These are phyloP conservation scores for Penicillium coprophilum DNA, from an alignment of 495 filamentous ascomycete species.

Conservation along the genomic window DNA sequence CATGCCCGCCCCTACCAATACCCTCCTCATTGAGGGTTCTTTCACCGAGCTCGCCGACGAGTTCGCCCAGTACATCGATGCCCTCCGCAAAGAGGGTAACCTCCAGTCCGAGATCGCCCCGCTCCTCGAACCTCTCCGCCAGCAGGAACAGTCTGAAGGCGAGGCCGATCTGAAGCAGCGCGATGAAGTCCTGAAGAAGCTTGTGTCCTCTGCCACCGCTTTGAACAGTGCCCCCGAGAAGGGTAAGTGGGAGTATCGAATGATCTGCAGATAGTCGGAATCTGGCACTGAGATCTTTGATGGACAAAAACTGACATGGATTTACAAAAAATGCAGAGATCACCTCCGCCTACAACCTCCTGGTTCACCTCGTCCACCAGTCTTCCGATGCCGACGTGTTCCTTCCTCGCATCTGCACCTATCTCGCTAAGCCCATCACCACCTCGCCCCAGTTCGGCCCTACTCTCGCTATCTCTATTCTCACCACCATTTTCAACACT, in stretches of 20 bases:
- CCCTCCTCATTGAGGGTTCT: conserved; percentile 84
- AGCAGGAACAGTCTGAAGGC: conserved; percentile 48
- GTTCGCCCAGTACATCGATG: conserved; percentile 80
- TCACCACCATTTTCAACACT: conserved; percentile 97
- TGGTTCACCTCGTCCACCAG: conserved; percentile 87
- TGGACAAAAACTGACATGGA: conserved; percentile 16
- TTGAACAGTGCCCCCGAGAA: conserved; percentile 87
- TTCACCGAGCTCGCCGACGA: conserved; percentile 88
- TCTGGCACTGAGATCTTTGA: conserved; percentile 15
- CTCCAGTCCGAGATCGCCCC: conserved; percentile 68
- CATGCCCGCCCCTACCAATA: conserved; percentile 56
- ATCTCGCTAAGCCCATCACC: conserved; percentile 81
- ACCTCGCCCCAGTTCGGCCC: conserved; percentile 82
- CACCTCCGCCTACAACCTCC: conserved; percentile 89
- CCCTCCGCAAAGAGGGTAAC: conserved; percentile 57
- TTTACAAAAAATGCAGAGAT: conserved; percentile 61
- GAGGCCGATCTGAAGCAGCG: conserved; percentile 58
- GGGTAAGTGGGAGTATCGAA: conserved; percentile 46
- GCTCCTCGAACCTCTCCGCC: conserved; percentile 61
- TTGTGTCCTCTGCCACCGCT: conserved; percentile 68
- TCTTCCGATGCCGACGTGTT: conserved; percentile 78
- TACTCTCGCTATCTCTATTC: conserved; percentile 77
- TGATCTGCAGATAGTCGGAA: conserved; percentile 20
- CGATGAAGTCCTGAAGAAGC: conserved; percentile 85
- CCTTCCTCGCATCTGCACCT: conserved; percentile 80